Base-by-base conservation (phyloP, 495 filamentous ascomycete genomes). In the Parachaetomium inaequale region DNA sequence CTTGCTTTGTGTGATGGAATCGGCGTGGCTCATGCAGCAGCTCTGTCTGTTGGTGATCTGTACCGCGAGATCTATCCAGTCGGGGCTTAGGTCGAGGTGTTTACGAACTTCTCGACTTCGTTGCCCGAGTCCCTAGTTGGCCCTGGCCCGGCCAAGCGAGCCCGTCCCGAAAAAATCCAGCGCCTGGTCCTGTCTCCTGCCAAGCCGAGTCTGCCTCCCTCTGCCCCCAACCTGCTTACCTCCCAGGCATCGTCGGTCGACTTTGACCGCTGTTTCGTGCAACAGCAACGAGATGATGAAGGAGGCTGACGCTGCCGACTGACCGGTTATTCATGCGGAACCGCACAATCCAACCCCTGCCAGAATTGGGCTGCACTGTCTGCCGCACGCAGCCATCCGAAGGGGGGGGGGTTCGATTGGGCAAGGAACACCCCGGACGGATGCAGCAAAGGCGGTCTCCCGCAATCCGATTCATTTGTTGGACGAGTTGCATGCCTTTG, bases 191-290 rank as follows among this genome's bases (percentile, higher is more conserved):
- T 29, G 25, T 23, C 12, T 49, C 21, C 46, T 17, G 11, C 23
- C 19, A 23, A 46, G 42, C 17, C 10, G 8, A n/a, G 19, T 10
- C 23, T 49, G 21, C 45, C 25, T 49, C 23, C 45, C 25, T 49
- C 23, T 47, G 47, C 49, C n/a, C 49, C 29, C n/a, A n/a, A 23
- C 28, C 6, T 31, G 36, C 7, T 14, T 26, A 14, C 25, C 7
- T 14, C 34, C 0, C 12, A 11, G 28, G 31, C 17, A 23, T 25
- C 12, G 19, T 19, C 7, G 38, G 54, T 46, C 3, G 7, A 14
- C 26, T 31, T 57, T 57, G 54, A 45, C 54, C 54, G 54, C 54
- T 23, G 29, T 45, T 57, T 32, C 54, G 14, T 45, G 38, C 0
- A 4, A 28, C 23, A 12, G 7, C 19, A 32, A 14, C 50, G 7